Base-by-base conservation (phyloP, 1,139 yeast species). In the Yamadazyma kanchanaburiensis region DNA sequence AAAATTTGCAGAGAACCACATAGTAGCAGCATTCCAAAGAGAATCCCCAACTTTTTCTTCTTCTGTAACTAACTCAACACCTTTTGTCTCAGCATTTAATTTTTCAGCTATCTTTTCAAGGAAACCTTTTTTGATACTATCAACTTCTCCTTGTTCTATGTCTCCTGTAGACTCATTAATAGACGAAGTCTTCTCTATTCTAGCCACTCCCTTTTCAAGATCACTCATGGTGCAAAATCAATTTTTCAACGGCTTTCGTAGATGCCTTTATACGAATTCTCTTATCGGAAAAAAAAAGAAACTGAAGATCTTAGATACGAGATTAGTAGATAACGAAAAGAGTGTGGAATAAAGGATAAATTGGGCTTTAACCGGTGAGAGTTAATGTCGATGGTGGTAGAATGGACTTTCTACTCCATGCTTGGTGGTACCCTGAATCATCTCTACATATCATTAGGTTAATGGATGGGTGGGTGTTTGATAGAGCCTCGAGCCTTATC, bases 1-100 rank as follows among this genome's bases (percentile, higher is more conserved):
- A 73, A 86, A 67, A 59, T 88, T 88, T 21, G 95, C 95, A 16
- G 94, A 82, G 49, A 84, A 71, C 96, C 96, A 88, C 95, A 88
- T 85, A 33, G 89, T 70, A 24, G 89, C 88, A 17, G 94, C 85
- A 43, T 71, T 74, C 65, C 76, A 64, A 33, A 82, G 51, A 20
- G 86, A 77, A 32, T 53, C 56, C 34, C 80, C 87, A 26, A 70
- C 65, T 43, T 78, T 75, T 52, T 80, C 85, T 32, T 74, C 81
- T 35, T 77, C 86, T 15, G 84, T 80, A 33, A 82, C 73, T 25
- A 74, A 55, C 45, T 79, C 87, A 38, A 82, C 73, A 49, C 89
- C 89, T 49, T 81, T 74, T 21, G 78, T 70, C 58, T 24, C 25
- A 10, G 34, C 31, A 14, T 31, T 31, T 9, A 31, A 21, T 14